Evolutionary conservation across 1,284 basidiomycete species (phyloP), one percentile per base, ranked within the genome.

Genomic region (Leccinum griseonigrum): DNA sequence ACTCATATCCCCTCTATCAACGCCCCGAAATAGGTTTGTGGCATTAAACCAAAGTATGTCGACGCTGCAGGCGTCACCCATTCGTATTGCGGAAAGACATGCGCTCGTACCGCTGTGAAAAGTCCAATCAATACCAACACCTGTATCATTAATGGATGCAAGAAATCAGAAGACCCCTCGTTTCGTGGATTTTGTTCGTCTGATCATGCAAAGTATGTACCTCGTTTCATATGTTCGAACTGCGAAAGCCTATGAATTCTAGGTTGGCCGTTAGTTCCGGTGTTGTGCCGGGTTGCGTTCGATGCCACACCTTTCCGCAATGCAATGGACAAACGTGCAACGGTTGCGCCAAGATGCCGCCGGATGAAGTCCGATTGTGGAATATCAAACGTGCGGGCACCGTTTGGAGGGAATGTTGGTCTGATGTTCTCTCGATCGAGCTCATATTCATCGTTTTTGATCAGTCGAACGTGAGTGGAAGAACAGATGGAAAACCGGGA

Each of bases 1-100:
- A 13, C 58, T 65, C 63, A 60, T 56, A 9, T 54, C 46, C 36
- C 29, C 31, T 50, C 40, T 48, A 40, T 13, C 36, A 46, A 52
- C 50, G 22, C 29, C 26, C 57, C 56, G 64, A 56, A 40, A 59
- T 55, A 87, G 85, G 78, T 79, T 60, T 87, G 85, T 71, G 81
- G 82, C 29, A 77, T 76, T 63, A 85, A 79, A 68, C 84, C 85
- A 14, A 87, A 83, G 75, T 87, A 80, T 68, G 73, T 84, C 26
- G 74, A 75, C 56, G 80, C 85, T 61, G 78, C 81, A 62, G 86
- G 85, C 18, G 72, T 77, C 63, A 78, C 79, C 64, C 84, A 87
- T 67, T 79, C 82, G 40, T 88, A 83, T 69, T 87, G 85, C 69
- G 79, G 86, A 64, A 81, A 79, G 65, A 85, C 80, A 54, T 87